Evolutionary conservation across 768 basidiomycete species (phyloP).

Genomic region (Mycena floridula): DNA sequence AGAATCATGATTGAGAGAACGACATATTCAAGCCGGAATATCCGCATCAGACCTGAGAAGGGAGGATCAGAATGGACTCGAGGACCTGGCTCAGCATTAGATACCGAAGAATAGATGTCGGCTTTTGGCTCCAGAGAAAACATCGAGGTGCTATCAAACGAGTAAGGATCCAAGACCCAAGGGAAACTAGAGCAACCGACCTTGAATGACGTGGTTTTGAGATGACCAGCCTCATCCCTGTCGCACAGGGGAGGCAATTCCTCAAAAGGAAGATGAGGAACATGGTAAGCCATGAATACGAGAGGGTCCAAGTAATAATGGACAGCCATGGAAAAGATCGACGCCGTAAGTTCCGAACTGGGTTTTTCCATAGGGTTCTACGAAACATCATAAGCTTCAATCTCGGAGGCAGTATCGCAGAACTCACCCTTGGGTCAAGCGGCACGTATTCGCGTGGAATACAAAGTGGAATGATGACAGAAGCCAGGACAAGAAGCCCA

Average conservation of each 20-base stretch:
- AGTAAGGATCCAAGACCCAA: not conserved
- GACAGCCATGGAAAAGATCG: slow-evolving; percentile 29
- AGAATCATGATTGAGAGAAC: slow-evolving; percentile 22
- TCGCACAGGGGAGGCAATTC: slow-evolving; percentile 28
- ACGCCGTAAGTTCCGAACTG: slow-evolving; percentile 41
- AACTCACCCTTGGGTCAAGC: slow-evolving; percentile 37
- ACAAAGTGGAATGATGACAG: slow-evolving; percentile 45
- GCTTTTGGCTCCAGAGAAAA: slow-evolving; percentile 30
- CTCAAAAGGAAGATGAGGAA: slow-evolving; percentile 24
- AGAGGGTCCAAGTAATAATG: slow-evolving; percentile 33
- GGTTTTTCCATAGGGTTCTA: slow-evolving; percentile 12
- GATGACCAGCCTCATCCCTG: slow-evolving; percentile 19
- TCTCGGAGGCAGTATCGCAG: not conserved
- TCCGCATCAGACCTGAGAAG: slow-evolving; percentile 36
- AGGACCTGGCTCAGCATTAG: too few species aligned
- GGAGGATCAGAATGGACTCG: too few species aligned
- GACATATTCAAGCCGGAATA: slow-evolving; percentile 28
- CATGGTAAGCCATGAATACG: slow-evolving; percentile 22
- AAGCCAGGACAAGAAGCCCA: slow-evolving; percentile 35
- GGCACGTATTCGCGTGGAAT: slow-evolving; percentile 55
- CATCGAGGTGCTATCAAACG: slow-evolving; percentile 28
- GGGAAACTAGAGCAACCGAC: slow-evolving; percentile 9
- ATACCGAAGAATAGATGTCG: slow-evolving; percentile 42
- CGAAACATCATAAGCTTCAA: not conserved
- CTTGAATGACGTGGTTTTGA: slow-evolving; percentile 17